Evolutionary conservation across 768 basidiomycete genomes (phyloP), one percentile per base, ranked within the genome.

Genomic region (Rickenella mellea): DNA sequence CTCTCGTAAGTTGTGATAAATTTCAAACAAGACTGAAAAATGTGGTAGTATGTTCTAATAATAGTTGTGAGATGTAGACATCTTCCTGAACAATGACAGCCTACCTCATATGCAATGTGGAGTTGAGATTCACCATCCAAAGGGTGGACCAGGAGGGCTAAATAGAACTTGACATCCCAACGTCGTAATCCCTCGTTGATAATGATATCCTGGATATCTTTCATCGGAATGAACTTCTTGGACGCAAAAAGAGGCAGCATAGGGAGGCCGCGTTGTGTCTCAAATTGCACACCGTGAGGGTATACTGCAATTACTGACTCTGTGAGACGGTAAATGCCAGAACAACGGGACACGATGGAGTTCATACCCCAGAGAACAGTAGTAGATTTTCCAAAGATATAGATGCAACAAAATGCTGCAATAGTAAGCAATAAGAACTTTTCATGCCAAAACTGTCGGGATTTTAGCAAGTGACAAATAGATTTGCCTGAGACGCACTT

Each of bases 121-220:
- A 83, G 47, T 10, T 51, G 48, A 48, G 64, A 53, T 0, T 51
- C 45, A 12, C 56, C 60, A 14, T 47, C 48, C 21, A 43, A 47
- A 24, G 62, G 54, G 26, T 56, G 52, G 24, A 64, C 62, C 17
- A 79, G 50, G 20, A 67, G 69, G 11, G 70, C 78, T 7, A 87
- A 61, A 53, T 83, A 86, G 53, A 76, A 84, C 12, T 75, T 69
- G 17, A 87, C 69, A 56, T 83, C 67, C 85, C 85, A 90, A 36
- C 82, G 59, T 9, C 60, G 67, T 12, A 88, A 56, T 1, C 78
- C 85, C 56, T 90, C 87, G 50, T 86, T 81, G 41, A 89, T 79
- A 22, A 87, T 50, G 32, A 83, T 64, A 43, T 85, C 82, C 40
- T 70, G 66, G 15, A 88, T 57, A 2, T 55, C 49, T 0, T 65